Conservation (phyloP, 805 yeast genomes). For the Lipomyces sp. region DNA sequence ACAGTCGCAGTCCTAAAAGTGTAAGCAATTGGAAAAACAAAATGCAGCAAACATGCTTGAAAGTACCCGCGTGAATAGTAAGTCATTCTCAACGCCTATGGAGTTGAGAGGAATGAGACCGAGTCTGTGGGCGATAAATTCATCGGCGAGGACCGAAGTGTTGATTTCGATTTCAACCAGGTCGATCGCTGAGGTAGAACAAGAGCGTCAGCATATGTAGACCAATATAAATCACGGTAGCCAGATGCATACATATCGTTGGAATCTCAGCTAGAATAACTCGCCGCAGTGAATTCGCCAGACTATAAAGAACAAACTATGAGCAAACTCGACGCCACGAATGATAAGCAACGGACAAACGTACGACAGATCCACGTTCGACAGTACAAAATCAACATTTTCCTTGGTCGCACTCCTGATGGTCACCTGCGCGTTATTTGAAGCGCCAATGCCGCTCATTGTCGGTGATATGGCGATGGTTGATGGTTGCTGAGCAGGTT, state of each 20-base stretch:
- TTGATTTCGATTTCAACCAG: constrained; percentile 90
- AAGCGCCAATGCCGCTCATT: constrained; percentile 1
- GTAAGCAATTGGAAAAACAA: neutral
- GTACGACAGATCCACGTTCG: constrained; percentile 76
- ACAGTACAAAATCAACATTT: constrained; percentile 82
- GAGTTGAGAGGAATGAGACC: constrained; percentile 89
- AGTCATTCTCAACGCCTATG: constrained; percentile 65
- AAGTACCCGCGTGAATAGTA: constrained; percentile 29
- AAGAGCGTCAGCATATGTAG: neutral
- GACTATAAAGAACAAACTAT: constrained; percentile 28
- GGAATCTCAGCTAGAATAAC: constrained; percentile 95
- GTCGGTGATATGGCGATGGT: too few relatives aligned
- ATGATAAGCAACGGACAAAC: too few relatives aligned
- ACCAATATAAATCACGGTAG: neutral
- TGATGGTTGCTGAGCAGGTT: too few relatives aligned
- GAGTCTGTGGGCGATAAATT: constrained; percentile 87
- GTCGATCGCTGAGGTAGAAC: constrained; percentile 62
- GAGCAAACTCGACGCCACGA: too few relatives aligned
- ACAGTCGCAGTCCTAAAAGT: constrained; percentile 76
- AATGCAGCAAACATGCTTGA: too few relatives aligned
- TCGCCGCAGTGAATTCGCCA: constrained; percentile 90
- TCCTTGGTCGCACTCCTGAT: constrained; percentile 83
- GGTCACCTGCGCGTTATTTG: constrained; percentile 69
- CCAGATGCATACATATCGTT: constrained; percentile 51
- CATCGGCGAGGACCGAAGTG: constrained; percentile 95